phyloP scores from a whole-genome alignment of 441 rosid genomes.

The Pelargonium cotyledonis region DNA sequence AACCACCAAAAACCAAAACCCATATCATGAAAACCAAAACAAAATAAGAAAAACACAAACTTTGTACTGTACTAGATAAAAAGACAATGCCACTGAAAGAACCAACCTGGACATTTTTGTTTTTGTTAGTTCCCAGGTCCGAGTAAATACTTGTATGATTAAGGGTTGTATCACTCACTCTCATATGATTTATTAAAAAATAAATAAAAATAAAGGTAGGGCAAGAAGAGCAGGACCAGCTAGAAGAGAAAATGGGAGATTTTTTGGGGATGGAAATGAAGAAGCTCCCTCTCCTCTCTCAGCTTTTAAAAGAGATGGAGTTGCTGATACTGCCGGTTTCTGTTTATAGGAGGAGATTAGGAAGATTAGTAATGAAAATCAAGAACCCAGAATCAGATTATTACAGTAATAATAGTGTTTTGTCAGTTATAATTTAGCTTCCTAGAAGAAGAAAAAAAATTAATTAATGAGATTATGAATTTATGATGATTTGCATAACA shows the following conservation, averaged over 20 bases:
- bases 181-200: background rate
- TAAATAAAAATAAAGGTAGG: background rate
- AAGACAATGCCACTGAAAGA: background rate
- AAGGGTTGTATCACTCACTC: background rate
- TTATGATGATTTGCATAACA: too few species aligned
- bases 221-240: background rate
- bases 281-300: background rate
- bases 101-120: slow-evolving; percentile 6
- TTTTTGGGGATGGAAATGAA: background rate
- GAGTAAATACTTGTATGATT: background rate
- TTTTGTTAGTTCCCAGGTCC: background rate
- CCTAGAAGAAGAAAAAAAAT: too few species aligned
- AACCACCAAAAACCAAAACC: slow-evolving; percentile 1
- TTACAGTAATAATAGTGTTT: too few species aligned
- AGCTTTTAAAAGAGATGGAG: too few species aligned
- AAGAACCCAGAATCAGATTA: too few species aligned
- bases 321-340: too few species aligned
- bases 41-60: background rate
- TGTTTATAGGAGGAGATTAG: too few species aligned
- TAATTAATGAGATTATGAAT: too few species aligned
- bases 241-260: background rate
- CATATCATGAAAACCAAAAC: background rate
- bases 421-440: too few species aligned
- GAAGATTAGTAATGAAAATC: too few species aligned
- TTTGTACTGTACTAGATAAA: background rate